Conservation (phyloP, 768 basidiomycete species). For the Lactarius akahatsu region DNA sequence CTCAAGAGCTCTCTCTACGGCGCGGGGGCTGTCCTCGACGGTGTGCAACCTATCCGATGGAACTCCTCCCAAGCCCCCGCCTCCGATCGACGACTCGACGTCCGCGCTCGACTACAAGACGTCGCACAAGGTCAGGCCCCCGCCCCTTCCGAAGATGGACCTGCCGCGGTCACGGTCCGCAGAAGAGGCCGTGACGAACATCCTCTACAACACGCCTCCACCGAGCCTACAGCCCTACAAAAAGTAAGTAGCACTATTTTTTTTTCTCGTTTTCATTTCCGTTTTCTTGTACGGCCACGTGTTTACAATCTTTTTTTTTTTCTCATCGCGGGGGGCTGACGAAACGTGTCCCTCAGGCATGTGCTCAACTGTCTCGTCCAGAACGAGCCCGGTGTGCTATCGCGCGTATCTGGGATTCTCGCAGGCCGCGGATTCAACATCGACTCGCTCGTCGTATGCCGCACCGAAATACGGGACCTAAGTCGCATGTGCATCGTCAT, state of each 20-base stretch:
- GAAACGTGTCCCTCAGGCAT: conserved; percentile 55
- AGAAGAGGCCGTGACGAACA: conserved; percentile 97
- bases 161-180: conserved; percentile 81
- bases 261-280: neutral
- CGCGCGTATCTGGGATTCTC: conserved; percentile 94
- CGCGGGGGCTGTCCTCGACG: conserved; percentile 33
- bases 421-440: conserved; percentile 98
- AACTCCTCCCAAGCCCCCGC: conserved; percentile 64
- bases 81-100: conserved; percentile 87
- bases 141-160: conserved; percentile 83
- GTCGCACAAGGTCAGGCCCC: conserved; percentile 66
- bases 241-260: conserved; percentile 54
- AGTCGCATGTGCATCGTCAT: conserved; percentile 98
- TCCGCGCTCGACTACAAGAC: conserved; percentile 93
- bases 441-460: conserved; percentile 96
- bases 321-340: neutral
- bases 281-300: conserved; percentile 13
- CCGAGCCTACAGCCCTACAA: conserved; percentile 90
- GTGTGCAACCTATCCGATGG: conserved; percentile 27
- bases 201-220: conserved; percentile 93
- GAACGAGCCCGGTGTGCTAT: conserved; percentile 99
- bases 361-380: conserved; percentile 97
- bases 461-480: conserved; percentile 95
- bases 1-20: conserved; percentile 8
- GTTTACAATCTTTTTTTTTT: conserved; percentile 17